phyloP scores from a whole-genome alignment of 2,329 filamentous ascomycete species.

The Neonectria coccinea region DNA sequence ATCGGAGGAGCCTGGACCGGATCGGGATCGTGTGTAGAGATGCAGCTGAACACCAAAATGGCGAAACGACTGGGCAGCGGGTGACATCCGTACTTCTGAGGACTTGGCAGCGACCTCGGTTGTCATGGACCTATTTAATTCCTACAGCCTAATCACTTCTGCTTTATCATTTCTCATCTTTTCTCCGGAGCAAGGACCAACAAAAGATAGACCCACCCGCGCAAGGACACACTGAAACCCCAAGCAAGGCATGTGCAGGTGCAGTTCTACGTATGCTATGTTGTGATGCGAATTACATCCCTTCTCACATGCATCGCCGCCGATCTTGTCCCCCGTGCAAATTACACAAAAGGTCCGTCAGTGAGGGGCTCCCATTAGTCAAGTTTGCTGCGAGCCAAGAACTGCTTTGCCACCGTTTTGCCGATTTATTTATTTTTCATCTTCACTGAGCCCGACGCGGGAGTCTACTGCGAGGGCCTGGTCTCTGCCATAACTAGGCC shows the following conservation, averaged over 20 bases:
- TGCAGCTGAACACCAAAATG: no score
- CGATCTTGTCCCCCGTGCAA: conserved; percentile 15
- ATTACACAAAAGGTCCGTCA: conserved; percentile 6
- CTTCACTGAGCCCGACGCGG: no score
- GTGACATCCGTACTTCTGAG: no score
- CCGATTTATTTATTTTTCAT: background rate
- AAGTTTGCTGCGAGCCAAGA: conserved; percentile 8
- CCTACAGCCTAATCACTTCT: no score
- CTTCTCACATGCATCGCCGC: conserved; percentile 2
- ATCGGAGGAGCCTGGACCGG: no score
- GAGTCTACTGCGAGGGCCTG: background rate
- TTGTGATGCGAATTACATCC: background rate
- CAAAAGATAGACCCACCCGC: background rate
- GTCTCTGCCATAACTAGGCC: background rate
- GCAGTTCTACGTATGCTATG: background rate
- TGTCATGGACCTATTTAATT: no score
- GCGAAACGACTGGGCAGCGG: no score
- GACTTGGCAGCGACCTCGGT: no score
- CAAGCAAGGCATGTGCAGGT: background rate
- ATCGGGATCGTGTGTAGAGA: no score
- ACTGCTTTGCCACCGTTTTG: background rate
- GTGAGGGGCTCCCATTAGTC: conserved; percentile 20
- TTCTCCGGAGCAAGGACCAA: background rate
- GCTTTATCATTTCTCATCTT: background rate
- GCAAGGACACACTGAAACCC: conserved; percentile 1